Base-by-base conservation (phyloP, 2,329 filamentous ascomycete genomes). In the Bimuria novae-zelandiae region DNA sequence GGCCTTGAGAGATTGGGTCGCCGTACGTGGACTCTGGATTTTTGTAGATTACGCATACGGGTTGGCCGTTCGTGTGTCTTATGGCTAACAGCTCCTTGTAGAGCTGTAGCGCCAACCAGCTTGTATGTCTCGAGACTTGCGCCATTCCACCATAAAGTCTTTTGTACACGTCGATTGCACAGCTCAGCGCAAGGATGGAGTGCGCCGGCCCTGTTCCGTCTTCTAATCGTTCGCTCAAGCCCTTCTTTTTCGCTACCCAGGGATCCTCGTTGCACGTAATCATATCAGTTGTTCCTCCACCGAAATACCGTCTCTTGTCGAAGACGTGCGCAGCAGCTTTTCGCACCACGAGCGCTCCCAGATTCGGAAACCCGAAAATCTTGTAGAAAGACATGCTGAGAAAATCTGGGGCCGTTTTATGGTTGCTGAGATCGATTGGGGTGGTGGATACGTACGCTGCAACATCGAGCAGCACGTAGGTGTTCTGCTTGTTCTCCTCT, bases 311-410 rank as follows among this genome's bases (percentile, higher is more conserved):
- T 35, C 84, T 76, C 17, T 80, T 49, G 78, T 75, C 46, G 77
- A 79, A 37, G 82, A 77, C 47, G 35, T 81, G 72, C 2, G 83
- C 84, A 3, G 89, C 84, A 14, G 83, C 79, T 59, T 90, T 92
- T 22, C 89, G 85, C 5, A 97, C 85, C 16, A 97, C 85, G 50
- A 97, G 76, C 1, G 87, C 92, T 1, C 93, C 93, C 1, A 97
- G 79, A 67, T 97, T 90, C 0, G 93, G 93, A 59, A 96, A 97
- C 1, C 93, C 93, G 70, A 97, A 97, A 12, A 96, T 92, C 71
- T 97, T 97, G 76, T 97, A 95, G 60, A 97, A 88, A 68, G 92
- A 97, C 23, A 97, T 67, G 0, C 89, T 86, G 0, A 84, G 85
- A 59, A 97, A 97, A 70, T 97, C 93, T 0, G 93, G 89, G 0